phyloP scores from a whole-genome alignment of 164 flowering plant genomes.

The Buxus sempervirens region DNA sequence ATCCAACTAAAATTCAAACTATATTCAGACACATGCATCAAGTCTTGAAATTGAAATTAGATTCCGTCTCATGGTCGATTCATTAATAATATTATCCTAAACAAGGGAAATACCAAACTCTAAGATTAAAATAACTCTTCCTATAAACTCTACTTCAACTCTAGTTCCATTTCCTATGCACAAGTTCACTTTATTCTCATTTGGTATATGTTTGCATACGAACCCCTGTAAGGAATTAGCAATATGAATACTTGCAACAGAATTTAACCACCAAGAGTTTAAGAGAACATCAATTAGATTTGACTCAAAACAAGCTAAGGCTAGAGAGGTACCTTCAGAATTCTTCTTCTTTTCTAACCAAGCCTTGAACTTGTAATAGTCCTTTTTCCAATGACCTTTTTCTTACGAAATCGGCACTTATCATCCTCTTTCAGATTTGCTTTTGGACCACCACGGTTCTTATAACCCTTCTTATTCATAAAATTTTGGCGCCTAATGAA shows the following conservation, averaged over 20 bases:
- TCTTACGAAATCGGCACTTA: not conserved
- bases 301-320: not conserved
- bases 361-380: not conserved
- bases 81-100: not conserved
- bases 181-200: not conserved
- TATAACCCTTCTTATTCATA: not conserved
- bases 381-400: not conserved
- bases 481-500: not conserved
- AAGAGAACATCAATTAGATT: not conserved
- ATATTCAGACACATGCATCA: not conserved
- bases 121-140: not conserved
- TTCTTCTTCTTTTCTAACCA: constrained; percentile 1
- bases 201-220: not conserved
- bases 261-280: not conserved
- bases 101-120: not conserved
- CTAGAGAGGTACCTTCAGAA: not conserved
- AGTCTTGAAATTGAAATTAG: too few species aligned
- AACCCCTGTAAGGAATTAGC: constrained; percentile 1
- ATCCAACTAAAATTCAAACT: too few species aligned
- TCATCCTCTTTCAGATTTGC: not conserved
- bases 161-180: not conserved
- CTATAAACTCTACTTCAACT: not conserved
- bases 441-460: not conserved
- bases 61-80: not conserved
- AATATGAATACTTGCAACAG: not conserved